Base-by-base conservation (phyloP, 495 filamentous ascomycete species). In the Cairneyella variabilis region DNA sequence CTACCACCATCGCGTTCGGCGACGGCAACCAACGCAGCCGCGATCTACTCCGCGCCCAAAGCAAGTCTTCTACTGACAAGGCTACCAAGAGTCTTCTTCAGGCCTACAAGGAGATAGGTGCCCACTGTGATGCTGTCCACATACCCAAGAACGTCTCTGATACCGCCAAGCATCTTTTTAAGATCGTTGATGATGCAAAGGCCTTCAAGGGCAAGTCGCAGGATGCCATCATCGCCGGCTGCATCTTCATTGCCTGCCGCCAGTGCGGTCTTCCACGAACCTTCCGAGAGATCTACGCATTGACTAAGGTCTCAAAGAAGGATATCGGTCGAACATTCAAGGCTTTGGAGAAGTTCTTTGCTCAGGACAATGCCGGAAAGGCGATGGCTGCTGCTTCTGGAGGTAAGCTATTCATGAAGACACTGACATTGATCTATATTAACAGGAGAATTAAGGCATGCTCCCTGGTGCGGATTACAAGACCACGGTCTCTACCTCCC, bases 281-380 rank as follows among this genome's bases (percentile, higher is more conserved):
- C 1, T 98, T 97, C 74, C 84, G 84, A 21, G 95, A 97, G 68
- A 89, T 98, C 59, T 92, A 86, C 66, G 80, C 85, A 38, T 72
- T 97, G 68, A 97, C 93, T 37, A 93, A 92, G 61, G 92, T 97
- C 11, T 83, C 86, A 22, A 95, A 96, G 72, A 96, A 96, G 72
- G 95, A 97, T 65, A 97, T 97, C 59, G 95, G 95, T 18, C 77
- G 92, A 40, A 90, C 92, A 28, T 98, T 97, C 77, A 98, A 98
- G 72, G 74, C 78, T 51, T 70, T 97, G 28, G 90, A 97, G 74
- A 84, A 88, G 67, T 95, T 95, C 73, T 83, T 96, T 63, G 77
- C 74, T 26, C 70, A 71, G 6, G 73, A 85, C 56, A 80, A 79
- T 52, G 65, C 76, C 32, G 77, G 76, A 57, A 76, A 79, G 49